Percentiles rank a stretch among this genome's conserved stretches.
Evolutionary conservation across 305 asterid species (phyloP).

Genomic region (Fraxinus xanthoxyloides): DNA sequence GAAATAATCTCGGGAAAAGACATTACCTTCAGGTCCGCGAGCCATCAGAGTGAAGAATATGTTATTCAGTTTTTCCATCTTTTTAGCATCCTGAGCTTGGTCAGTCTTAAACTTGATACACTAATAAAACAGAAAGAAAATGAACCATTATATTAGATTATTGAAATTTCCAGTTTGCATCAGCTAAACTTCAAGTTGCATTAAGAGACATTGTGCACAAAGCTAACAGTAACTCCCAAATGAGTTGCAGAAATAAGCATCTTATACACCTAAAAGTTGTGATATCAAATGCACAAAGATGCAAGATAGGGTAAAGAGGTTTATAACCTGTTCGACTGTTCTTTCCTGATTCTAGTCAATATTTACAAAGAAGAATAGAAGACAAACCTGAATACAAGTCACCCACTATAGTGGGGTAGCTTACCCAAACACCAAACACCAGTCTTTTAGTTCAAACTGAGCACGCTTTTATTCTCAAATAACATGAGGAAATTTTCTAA

Average conservation of each 20-base stretch:
- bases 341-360: not conserved
- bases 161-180: not conserved
- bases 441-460: not conserved
- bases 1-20: constrained; percentile 1
- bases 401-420: not conserved
- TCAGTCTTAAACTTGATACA: constrained; percentile 86
- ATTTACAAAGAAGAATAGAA: not conserved
- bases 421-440: not conserved
- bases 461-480: not conserved
- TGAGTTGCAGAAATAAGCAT: constrained; percentile 1
- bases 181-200: not conserved
- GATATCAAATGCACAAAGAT: not conserved
- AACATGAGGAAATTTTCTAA: not conserved
- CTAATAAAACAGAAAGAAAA: constrained; percentile 34
- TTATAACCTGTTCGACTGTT: not conserved
- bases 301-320: not conserved
- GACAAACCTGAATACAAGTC: not conserved
- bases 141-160: constrained; percentile 12
- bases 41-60: constrained; percentile 83
- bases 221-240: not conserved
- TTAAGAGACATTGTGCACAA: not conserved
- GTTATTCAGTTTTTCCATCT: constrained; percentile 83
- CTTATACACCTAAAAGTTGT: constrained; percentile 6
- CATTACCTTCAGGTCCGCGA: constrained; percentile 84
- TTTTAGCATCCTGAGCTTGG: constrained; percentile 88